Percentiles rank a stretch among this genome's conserved stretches.
These are phyloP conservation scores for Raphanus hybrid DNA, from an alignment of 441 rosid species.

Conservation along the genomic window DNA sequence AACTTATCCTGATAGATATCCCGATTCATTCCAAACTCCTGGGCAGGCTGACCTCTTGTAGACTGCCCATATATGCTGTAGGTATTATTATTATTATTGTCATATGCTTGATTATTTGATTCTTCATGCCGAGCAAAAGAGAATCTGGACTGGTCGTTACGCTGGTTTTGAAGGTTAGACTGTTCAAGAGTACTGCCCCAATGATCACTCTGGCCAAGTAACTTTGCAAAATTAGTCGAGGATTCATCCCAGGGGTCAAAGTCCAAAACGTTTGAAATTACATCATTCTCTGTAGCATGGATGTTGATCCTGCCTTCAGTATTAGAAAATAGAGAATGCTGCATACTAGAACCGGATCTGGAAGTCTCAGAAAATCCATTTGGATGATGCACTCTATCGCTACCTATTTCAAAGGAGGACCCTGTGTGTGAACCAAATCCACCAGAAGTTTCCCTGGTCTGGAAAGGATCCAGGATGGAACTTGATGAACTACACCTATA, in stretches of 20 bases:
- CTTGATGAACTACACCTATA: slow-evolving; percentile 53
- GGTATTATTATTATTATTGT: slow-evolving; percentile 15
- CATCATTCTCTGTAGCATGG: slow-evolving; percentile 49
- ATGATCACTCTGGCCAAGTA: slow-evolving; percentile 47
- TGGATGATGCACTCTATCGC: slow-evolving; percentile 42
- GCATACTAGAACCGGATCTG: slow-evolving; percentile 49
- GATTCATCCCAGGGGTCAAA: slow-evolving; percentile 58
- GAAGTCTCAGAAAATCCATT: slow-evolving; percentile 53
- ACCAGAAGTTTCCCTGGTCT: slow-evolving; percentile 46
- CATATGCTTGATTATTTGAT: slow-evolving; percentile 38
- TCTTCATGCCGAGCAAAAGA: slow-evolving; percentile 59
- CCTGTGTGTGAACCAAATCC: slow-evolving; percentile 36
- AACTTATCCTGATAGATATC: slow-evolving; percentile 35
- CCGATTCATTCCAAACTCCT: slow-evolving; percentile 26
- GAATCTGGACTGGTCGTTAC: slow-evolving; percentile 55
- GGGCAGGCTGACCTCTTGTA: slow-evolving; percentile 34
- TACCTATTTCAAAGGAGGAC: slow-evolving; percentile 45
- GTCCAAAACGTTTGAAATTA: slow-evolving; percentile 55
- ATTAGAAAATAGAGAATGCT: slow-evolving; percentile 43
- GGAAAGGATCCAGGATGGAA: slow-evolving; percentile 49
- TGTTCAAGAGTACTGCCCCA: slow-evolving; percentile 39
- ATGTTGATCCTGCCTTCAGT: slow-evolving; percentile 48
- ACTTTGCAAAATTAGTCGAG: slow-evolving; percentile 43
- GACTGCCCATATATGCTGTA: slow-evolving; percentile 27
- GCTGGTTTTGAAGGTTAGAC: slow-evolving; percentile 40